Evolutionary conservation across 192 early-diverging fungal species (phyloP), one percentile per base, ranked within the genome.

Genomic region (Neocallimastix lanati): DNA sequence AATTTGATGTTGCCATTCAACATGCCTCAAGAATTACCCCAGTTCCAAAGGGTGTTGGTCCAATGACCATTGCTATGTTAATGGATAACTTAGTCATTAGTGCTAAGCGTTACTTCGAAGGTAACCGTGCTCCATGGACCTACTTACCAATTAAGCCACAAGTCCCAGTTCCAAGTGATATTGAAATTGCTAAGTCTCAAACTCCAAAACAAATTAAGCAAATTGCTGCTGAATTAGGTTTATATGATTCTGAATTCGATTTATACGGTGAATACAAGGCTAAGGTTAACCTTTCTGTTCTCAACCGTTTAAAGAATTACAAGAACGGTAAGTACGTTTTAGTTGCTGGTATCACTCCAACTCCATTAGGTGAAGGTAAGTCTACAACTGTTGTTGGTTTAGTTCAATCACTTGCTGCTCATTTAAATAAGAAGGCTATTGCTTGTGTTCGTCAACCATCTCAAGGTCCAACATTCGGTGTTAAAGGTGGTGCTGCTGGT

Each of bases 11-110:
- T 9, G 95, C 94, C 12, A 83, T 82, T 18, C 40, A 88, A 50
- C 88, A 92, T 7, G 96, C 96, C 0, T 87, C 91, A 25, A 88
- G 89, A 58, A 95, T 98, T 82, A 98, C 96, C 14, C 96, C 97
- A 2, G 97, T 99, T 76, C 97, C 97, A 40, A 96, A 80, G 28
- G 77, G 97, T 40, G 97, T 99, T n/a, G 97, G 97, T 0, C 97
- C 97, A 12, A 99, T 99, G 97, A 99, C 97, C 13, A 96, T 99
- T 13, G 95, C 96, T 76, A 98, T 99, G 96, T 86, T 99, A 18
- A 86, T 99, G 86, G 84, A 93, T 79, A 99, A 99, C 85, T 96
- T 93, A 13, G 85, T 94, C 0, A 80, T 90, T 37, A 91, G 92
- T 78, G 94, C 95, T 28, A 88, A 92, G 81, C 87, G 94, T 27